Conservation (phyloP, 1,139 yeast species). For the Geotrichum restrictum region DNA sequence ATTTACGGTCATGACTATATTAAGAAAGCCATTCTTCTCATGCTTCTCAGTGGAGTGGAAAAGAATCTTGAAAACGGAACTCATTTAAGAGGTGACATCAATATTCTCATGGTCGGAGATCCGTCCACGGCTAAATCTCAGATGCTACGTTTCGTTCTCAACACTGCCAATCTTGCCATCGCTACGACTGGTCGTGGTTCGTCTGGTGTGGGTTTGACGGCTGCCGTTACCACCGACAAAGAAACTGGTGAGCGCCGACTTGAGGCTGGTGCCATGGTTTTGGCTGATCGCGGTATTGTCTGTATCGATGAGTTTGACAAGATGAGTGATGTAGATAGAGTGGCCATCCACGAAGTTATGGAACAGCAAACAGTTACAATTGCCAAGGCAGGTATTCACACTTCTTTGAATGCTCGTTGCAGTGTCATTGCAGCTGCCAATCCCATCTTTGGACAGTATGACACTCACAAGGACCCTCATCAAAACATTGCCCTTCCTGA, state of each 20-base stretch:
- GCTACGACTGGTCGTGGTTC: conserved; percentile 99
- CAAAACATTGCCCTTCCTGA: conserved; percentile 96
- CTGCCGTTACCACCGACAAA: conserved; percentile 94
- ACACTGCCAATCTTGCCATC: conserved; percentile 91
- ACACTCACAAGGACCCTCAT: conserved; percentile 93
- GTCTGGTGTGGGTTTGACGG: conserved; percentile 98
- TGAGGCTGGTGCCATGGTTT: conserved; percentile 99
- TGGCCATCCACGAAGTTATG: conserved; percentile 98
- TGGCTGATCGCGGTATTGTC: conserved; percentile 95
- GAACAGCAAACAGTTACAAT: conserved; percentile 98
- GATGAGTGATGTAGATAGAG: conserved; percentile 95
- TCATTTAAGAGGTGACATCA: conserved; percentile 96
- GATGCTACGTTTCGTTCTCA: conserved; percentile 84
- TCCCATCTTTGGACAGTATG: conserved; percentile 96
- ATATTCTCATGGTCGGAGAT: conserved; percentile 94
- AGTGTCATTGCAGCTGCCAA: conserved; percentile 98
- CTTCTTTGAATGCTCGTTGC: conserved; percentile 94
- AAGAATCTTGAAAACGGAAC: conserved; percentile 93
- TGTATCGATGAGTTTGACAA: conserved; percentile 98
- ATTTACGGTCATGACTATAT: conserved; percentile 91
- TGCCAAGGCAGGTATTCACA: conserved; percentile 97
- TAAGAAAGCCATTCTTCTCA: conserved; percentile 83
- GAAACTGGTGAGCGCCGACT: conserved; percentile 95
- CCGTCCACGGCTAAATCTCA: conserved; percentile 98
- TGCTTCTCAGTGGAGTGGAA: conserved; percentile 92